These are phyloP conservation scores for Xylaria scruposa DNA, from an alignment of 495 filamentous ascomycete genomes.

Conservation along the genomic window DNA sequence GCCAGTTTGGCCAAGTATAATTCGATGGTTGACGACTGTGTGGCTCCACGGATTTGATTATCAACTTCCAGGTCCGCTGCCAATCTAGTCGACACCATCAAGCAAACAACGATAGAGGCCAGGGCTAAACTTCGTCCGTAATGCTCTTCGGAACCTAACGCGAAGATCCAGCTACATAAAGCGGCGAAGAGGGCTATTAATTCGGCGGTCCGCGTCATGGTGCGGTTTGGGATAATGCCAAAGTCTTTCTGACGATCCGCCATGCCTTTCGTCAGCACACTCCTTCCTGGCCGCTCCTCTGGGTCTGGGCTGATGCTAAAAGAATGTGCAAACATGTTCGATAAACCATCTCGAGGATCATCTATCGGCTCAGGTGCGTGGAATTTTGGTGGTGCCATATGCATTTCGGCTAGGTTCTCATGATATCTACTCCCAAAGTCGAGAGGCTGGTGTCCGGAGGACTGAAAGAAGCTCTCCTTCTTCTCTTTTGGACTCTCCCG, in stretches of 20 bases:
- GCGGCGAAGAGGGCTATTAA: slow-evolving; percentile 32
- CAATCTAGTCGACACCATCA: slow-evolving; percentile 39
- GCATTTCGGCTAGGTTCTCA: slow-evolving; percentile 29
- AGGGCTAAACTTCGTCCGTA: slow-evolving; percentile 37
- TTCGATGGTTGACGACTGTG: slow-evolving; percentile 31
- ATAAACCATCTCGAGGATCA: slow-evolving; percentile 42
- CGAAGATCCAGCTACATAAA: slow-evolving; percentile 34
- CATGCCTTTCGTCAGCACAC: background rate
- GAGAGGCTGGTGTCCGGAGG: slow-evolving; percentile 27
- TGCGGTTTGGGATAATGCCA: slow-evolving; percentile 12
- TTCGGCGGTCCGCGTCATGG: slow-evolving; percentile 28
- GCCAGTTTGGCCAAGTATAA: slow-evolving; percentile 34
- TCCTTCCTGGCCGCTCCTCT: slow-evolving; percentile 27
- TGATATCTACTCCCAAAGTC: slow-evolving; percentile 27
- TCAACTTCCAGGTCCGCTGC: slow-evolving; percentile 38
- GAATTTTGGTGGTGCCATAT: slow-evolving; percentile 38
- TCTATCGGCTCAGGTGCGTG: slow-evolving; percentile 37
- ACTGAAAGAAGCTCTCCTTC: slow-evolving; percentile 54
- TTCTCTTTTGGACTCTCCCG: slow-evolving; percentile 49
- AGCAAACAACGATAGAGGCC: slow-evolving; percentile 32
- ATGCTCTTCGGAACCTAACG: slow-evolving; percentile 32
- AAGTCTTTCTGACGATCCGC: background rate
- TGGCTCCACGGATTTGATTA: slow-evolving; percentile 28
- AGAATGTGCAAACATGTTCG: slow-evolving; percentile 40
- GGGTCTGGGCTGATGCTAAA: slow-evolving; percentile 41